These are phyloP conservation scores for Crithidia expoeki DNA, from an alignment of 208 protist species.

Conservation along the genomic window DNA sequence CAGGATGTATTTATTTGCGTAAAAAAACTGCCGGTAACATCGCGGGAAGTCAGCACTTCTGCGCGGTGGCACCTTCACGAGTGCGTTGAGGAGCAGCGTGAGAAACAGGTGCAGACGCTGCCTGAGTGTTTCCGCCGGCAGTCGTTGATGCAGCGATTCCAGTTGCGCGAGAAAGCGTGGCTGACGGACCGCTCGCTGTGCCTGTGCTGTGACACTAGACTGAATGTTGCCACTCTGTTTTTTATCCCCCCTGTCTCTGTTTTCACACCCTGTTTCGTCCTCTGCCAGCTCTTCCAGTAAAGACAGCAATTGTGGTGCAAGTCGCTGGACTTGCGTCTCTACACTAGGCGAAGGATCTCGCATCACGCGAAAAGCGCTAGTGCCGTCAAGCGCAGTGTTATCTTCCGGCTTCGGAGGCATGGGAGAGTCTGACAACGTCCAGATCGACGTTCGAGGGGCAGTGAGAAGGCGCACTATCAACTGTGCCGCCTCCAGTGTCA, in stretches of 20 bases:
- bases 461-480: constrained; percentile 62
- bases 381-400: too few relatives aligned
- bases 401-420: too few relatives aligned
- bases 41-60: constrained; percentile 25
- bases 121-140: constrained; percentile 75
- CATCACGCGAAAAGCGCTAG: not conserved
- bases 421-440: constrained; percentile 2
- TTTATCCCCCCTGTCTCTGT: not conserved
- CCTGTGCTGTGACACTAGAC: too few relatives aligned
- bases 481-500: constrained; percentile 55
- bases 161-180: constrained; percentile 20
- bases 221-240: too few relatives aligned
- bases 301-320: constrained; percentile 53
- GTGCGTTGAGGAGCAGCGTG: constrained; percentile 49
- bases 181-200: not conserved
- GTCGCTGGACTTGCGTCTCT: constrained; percentile 40
- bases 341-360: constrained; percentile 16
- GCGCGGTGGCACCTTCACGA: constrained; percentile 33
- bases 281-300: constrained; percentile 45
- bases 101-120: constrained; percentile 73
- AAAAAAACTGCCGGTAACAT: constrained; percentile 56
- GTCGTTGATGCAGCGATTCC: constrained; percentile 15
- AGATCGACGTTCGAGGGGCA: not conserved
- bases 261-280: not conserved
- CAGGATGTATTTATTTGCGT: constrained; percentile 70